Evolutionary conservation across 352 stramenopile species (phyloP).

Genomic region (Globisporangium sylvaticum): DNA sequence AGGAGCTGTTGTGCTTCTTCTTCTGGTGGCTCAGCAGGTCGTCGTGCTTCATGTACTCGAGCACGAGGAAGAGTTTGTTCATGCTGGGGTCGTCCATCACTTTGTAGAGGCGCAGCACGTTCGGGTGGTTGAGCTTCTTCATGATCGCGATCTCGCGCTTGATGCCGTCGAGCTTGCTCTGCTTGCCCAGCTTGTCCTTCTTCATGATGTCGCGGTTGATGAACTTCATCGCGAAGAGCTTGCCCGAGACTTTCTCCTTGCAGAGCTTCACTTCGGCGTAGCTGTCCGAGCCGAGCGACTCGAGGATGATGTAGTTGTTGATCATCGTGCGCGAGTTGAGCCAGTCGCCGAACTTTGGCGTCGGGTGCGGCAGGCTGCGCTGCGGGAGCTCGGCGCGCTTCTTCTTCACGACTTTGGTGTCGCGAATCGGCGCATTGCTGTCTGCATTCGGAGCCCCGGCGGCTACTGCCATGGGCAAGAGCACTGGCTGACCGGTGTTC

Average conservation of each 20-base stretch:
- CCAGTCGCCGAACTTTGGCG: conserved; percentile 80
- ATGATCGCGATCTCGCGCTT: conserved; percentile 96
- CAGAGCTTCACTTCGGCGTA: conserved; percentile 91
- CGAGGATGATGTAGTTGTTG: conserved; percentile 93
- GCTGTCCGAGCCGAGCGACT: conserved; percentile 79
- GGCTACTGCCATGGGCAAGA: conserved; percentile 37
- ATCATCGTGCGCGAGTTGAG: conserved; percentile 87
- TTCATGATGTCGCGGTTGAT: conserved; percentile 87
- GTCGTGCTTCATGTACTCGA: conserved; percentile 94
- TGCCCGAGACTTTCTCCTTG: conserved; percentile 73
- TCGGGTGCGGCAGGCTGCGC: conserved; percentile 68
- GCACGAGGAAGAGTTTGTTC: conserved; percentile 94
- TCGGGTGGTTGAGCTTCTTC: conserved; percentile 96
- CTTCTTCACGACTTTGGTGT: conserved; percentile 82
- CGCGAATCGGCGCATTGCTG: conserved; percentile 38
- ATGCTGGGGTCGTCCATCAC: conserved; percentile 94
- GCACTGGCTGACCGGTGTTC: conserved; percentile 23
- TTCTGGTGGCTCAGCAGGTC: conserved; percentile 73
- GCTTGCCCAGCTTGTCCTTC: conserved; percentile 75
- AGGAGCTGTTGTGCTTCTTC: conserved; percentile 39
- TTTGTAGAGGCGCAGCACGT: conserved; percentile 92
- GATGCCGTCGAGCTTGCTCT: conserved; percentile 80
- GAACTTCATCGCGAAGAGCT: conserved; percentile 85
- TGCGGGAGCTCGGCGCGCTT: conserved; percentile 75
- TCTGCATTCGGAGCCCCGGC: conserved; percentile 8